Evolutionary conservation across 2,329 filamentous ascomycete species (phyloP).

Genomic region (Nothophoma quercina): DNA sequence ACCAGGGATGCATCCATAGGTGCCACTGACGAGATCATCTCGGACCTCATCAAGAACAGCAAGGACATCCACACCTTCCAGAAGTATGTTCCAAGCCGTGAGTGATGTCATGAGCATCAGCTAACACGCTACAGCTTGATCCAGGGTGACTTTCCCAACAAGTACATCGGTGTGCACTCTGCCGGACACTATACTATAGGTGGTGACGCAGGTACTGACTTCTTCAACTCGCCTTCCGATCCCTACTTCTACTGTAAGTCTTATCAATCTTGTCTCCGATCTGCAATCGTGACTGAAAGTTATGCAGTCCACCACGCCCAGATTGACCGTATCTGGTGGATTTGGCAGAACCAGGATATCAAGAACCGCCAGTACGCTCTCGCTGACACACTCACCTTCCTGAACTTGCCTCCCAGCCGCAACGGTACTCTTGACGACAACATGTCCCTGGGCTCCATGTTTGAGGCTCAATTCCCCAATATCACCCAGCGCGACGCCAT

Average conservation of each 20-base stretch:
- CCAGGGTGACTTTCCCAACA: constrained; percentile 47
- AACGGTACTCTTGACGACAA: constrained; percentile 56
- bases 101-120: no score
- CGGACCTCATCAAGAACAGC: constrained; percentile 31
- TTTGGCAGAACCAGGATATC: constrained; percentile 58
- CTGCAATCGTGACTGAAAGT: background rate
- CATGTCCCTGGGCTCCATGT: constrained; percentile 49
- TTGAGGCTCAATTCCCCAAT: constrained; percentile 40
- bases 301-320: constrained; percentile 53
- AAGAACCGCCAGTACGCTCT: constrained; percentile 50
- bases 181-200: constrained; percentile 57
- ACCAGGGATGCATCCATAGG: constrained; percentile 31
- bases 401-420: constrained; percentile 53
- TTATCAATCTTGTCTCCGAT: background rate
- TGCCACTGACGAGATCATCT: constrained; percentile 33
- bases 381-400: constrained; percentile 55
- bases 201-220: constrained; percentile 55
- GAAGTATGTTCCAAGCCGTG: constrained; percentile 15
- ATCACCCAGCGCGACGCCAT: constrained; percentile 42
- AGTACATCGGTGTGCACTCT: constrained; percentile 53
- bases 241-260: constrained; percentile 51
- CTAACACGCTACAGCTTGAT: constrained; percentile 27
- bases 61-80: constrained; percentile 46
- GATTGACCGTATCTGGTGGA: constrained; percentile 60
- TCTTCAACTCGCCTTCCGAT: constrained; percentile 56